Conservation (phyloP, 345 rosid species). For the Hibiscus syriacus region DNA sequence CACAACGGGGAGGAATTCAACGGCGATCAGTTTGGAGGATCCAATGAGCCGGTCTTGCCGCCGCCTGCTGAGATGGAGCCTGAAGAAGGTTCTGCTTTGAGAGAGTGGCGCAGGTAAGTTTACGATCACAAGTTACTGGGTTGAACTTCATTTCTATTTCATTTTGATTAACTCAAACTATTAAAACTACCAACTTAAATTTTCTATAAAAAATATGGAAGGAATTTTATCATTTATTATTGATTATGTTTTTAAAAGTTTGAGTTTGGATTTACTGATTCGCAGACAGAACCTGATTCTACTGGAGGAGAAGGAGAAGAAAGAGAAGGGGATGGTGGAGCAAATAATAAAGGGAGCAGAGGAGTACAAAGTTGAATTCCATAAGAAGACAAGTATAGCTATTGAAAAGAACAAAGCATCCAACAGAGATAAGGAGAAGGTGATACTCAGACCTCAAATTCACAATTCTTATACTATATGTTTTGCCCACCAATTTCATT, state of each 20-base stretch:
- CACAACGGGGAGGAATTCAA: slow-evolving; percentile 23
- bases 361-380: slow-evolving; percentile 60
- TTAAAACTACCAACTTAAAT: too few species aligned
- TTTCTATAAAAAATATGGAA: not conserved
- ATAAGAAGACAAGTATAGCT: slow-evolving; percentile 35
- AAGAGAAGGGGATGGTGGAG: slow-evolving; percentile 59
- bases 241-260: not conserved
- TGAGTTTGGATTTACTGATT: not conserved
- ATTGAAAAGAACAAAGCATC: slow-evolving; percentile 49
- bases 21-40: slow-evolving; percentile 18
- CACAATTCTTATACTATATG: too few species aligned
- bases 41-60: slow-evolving; percentile 47
- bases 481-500: not conserved
- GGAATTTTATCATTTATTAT: not conserved
- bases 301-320: slow-evolving; percentile 67
- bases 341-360: slow-evolving; percentile 59
- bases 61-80: slow-evolving; percentile 44
- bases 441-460: slow-evolving; percentile 16
- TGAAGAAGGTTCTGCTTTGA: slow-evolving; percentile 59
- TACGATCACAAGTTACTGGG: not conserved
- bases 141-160: not conserved
- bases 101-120: slow-evolving; percentile 81
- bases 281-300: slow-evolving; percentile 56
- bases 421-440: slow-evolving; percentile 80
- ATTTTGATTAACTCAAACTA: too few species aligned